A percentile compares a stretch with the other conserved stretches of the same genome.
Evolutionary conservation across 495 filamentous ascomycete genomes (phyloP).

Genomic region (Neurospora sp.): DNA sequence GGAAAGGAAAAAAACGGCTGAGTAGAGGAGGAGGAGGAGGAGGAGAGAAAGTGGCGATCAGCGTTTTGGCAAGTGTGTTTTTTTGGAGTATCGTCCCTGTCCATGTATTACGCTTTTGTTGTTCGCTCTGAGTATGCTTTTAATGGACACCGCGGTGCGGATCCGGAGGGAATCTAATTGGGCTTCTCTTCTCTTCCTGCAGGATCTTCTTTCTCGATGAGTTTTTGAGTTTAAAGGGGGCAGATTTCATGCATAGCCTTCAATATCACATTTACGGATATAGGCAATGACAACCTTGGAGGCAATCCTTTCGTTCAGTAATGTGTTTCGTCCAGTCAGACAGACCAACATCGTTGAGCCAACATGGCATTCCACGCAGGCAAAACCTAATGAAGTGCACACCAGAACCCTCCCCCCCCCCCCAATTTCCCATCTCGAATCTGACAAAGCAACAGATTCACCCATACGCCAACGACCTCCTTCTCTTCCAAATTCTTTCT

Average conservation of each 20-base stretch:
- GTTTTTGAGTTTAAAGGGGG: neutral
- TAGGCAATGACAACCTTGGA: neutral
- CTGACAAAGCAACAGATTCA: no score
- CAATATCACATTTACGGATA: neutral
- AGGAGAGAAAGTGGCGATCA: neutral
- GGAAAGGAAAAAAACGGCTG: conserved; percentile 1
- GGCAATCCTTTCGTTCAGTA: neutral
- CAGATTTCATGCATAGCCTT: neutral
- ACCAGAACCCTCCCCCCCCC: no score
- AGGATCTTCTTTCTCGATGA: neutral
- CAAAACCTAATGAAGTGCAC: no score
- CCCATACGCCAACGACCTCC: no score
- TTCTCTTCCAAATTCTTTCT: no score
- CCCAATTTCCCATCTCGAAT: neutral
- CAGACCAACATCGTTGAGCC: neutral
- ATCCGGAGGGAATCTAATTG: neutral
- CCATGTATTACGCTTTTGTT: neutral
- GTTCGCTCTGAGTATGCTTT: neutral
- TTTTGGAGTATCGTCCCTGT: neutral
- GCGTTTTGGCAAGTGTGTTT: neutral
- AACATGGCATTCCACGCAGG: neutral
- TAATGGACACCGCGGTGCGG: neutral
- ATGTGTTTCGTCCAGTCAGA: neutral
- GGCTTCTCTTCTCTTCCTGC: neutral
- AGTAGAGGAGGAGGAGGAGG: neutral